Percentiles rank a stretch among this genome's conserved stretches.
Evolutionary conservation across 495 filamentous ascomycete genomes (phyloP).

Genomic region (Podospora tetraspora): DNA sequence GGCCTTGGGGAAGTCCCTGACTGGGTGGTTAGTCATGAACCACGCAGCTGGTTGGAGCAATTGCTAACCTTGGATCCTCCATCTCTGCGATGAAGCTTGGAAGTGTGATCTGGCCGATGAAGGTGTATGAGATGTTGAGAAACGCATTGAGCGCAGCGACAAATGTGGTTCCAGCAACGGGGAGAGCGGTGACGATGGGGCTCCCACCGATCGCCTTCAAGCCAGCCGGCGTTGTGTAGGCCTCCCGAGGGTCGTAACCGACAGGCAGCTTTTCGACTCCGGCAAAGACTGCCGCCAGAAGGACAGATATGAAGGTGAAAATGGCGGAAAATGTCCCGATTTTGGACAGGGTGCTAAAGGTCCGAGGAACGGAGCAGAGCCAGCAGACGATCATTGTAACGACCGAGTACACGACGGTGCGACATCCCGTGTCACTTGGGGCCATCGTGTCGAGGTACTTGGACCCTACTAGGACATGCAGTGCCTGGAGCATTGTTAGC

Average conservation of each 20-base stretch:
- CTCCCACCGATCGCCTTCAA: conserved; percentile 42
- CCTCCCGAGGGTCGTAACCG: conserved; percentile 47
- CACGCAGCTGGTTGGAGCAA: not conserved
- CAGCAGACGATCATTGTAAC: conserved; percentile 66
- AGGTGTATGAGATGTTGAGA: conserved; percentile 86
- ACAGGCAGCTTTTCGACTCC: conserved; percentile 65
- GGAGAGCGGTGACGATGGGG: conserved; percentile 59
- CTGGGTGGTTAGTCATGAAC: conserved; percentile 1
- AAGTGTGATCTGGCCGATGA: conserved; percentile 88
- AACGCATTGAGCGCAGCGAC: conserved; percentile 76
- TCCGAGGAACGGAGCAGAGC: conserved; percentile 72
- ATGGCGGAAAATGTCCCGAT: conserved; percentile 69
- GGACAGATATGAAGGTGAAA: conserved; percentile 80
- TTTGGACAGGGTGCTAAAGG: conserved; percentile 70
- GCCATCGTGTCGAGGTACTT: conserved; percentile 81
- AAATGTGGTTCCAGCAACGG: conserved; percentile 67
- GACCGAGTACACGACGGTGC: conserved; percentile 66
- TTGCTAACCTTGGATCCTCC: conserved; percentile 55
- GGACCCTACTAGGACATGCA: conserved; percentile 73
- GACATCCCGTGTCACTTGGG: conserved; percentile 42
- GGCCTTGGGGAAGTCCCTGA: conserved; percentile 78
- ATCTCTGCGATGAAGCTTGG: conserved; percentile 92
- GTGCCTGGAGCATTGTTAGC: conserved; percentile 40
- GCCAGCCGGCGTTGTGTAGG: conserved; percentile 32
- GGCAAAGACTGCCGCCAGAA: conserved; percentile 73